A percentile compares a stretch with the other conserved stretches of the same genome.
These are phyloP conservation scores for Cudoniella acicularis DNA, from an alignment of 495 filamentous ascomycete genomes.

Conservation along the genomic window DNA sequence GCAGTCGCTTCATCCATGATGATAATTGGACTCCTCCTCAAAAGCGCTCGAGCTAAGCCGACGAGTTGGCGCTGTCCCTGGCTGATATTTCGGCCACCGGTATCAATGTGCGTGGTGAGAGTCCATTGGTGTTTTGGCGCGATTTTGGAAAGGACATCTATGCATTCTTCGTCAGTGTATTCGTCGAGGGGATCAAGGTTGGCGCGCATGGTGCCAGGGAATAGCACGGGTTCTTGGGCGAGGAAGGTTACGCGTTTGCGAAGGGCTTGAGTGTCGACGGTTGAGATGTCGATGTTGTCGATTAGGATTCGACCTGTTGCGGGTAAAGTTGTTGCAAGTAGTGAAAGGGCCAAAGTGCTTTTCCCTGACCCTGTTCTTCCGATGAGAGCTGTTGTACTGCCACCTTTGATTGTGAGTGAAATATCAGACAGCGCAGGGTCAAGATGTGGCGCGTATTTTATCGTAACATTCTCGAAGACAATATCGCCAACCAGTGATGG, in stretches of 20 bases:
- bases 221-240: constrained; percentile 61
- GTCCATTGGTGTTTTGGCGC: constrained; percentile 49
- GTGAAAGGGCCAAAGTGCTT: constrained; percentile 60
- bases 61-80: constrained; percentile 59
- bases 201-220: constrained; percentile 55
- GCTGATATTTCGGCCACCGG: constrained; percentile 40
- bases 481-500: constrained; percentile 66
- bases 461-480: constrained; percentile 68
- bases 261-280: constrained; percentile 56
- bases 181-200: constrained; percentile 48
- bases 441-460: constrained; percentile 72
- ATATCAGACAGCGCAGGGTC: constrained; percentile 63
- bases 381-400: constrained; percentile 48
- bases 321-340: constrained; percentile 55
- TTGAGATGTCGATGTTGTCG: constrained; percentile 56
- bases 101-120: constrained; percentile 52
- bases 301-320: constrained; percentile 53
- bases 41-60: constrained; percentile 53
- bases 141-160: constrained; percentile 46
- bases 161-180: constrained; percentile 45
- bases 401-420: constrained; percentile 65
- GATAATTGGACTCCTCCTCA: constrained; percentile 55
- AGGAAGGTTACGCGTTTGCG: constrained; percentile 41
- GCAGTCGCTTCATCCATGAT: constrained; percentile 84
- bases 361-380: constrained; percentile 58